These are phyloP conservation scores for Ziziphus jujuba DNA, from an alignment of 306 rosid species.

Conservation along the genomic window DNA sequence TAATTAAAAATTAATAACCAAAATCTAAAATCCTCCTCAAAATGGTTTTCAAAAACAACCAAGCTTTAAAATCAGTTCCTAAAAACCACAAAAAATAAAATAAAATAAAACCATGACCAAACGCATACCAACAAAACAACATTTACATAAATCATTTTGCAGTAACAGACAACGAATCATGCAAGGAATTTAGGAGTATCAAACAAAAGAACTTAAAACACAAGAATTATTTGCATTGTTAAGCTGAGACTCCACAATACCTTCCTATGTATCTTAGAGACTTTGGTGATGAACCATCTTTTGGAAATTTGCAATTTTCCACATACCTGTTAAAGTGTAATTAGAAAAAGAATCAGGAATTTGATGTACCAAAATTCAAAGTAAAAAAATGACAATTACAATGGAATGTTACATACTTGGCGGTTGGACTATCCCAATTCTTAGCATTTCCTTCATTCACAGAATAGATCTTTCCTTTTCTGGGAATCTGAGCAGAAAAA, in stretches of 20 bases:
- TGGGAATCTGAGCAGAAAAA: conserved; percentile 63
- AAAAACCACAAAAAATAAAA: no score
- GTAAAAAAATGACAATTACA: conserved; percentile 5
- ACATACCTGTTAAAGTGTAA: conserved; percentile 51
- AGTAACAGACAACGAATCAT: no score
- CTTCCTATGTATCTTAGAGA: conserved; percentile 97
- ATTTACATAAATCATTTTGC: no score
- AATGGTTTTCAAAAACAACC: no score
- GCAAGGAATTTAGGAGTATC: no score
- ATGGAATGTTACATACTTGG: conserved; percentile 50
- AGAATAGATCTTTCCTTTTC: conserved; percentile 89
- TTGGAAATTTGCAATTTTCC: conserved; percentile 86
- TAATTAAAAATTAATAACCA: no score
- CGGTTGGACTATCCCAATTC: conserved; percentile 92
- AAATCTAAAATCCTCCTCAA: no score
- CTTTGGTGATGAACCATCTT: conserved; percentile 84
- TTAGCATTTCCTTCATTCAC: conserved; percentile 99
- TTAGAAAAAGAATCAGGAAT: conserved; percentile 19
- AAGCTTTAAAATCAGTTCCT: no score
- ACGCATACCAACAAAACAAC: no score
- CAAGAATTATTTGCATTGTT: background rate
- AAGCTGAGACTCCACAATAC: conserved; percentile 32
- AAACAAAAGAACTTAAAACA: background rate
- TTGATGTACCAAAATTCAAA: background rate
- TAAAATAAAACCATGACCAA: no score